Percentiles rank a stretch among this genome's conserved stretches.
These are phyloP conservation scores for Paraconiothyrium brasiliense DNA, from an alignment of 2,329 filamentous ascomycete genomes.

Conservation along the genomic window DNA sequence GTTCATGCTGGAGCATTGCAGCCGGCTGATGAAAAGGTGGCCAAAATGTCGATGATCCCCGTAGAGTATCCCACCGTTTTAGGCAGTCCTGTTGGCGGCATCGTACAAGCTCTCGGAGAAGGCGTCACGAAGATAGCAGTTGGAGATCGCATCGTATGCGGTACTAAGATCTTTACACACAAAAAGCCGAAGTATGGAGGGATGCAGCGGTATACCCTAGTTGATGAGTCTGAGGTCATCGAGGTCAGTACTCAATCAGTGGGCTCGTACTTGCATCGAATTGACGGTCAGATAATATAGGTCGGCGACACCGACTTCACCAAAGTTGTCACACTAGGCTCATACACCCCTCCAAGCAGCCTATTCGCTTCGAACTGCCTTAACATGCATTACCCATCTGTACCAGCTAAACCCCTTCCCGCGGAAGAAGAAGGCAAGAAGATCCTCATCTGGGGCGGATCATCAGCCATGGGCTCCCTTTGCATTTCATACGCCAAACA, in stretches of 20 bases:
- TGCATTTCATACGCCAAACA: slow-evolving; percentile 38
- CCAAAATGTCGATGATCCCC: slow-evolving; percentile 26
- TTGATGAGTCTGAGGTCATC: slow-evolving; percentile 29
- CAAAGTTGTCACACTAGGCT: slow-evolving; percentile 32
- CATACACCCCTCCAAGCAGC: slow-evolving; percentile 37
- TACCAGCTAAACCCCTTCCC: slow-evolving; percentile 26
- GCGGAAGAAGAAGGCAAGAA: slow-evolving; percentile 36
- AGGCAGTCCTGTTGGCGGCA: slow-evolving; percentile 40
- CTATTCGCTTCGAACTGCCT: slow-evolving; percentile 25
- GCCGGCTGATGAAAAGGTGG: slow-evolving; percentile 41
- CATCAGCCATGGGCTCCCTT: slow-evolving; percentile 50
- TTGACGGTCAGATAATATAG: slow-evolving; percentile 24
- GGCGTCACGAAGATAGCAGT: slow-evolving; percentile 38
- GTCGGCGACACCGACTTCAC: slow-evolving; percentile 34
- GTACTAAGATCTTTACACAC: slow-evolving; percentile 29
- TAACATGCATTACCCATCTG: slow-evolving; percentile 26
- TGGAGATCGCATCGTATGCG: slow-evolving; percentile 46
- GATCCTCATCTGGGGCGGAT: slow-evolving; percentile 54
- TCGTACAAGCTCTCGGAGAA: slow-evolving; percentile 43
- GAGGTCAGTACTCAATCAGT: slow-evolving; percentile 19
- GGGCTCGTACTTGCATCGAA: neutral
- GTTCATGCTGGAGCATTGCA: slow-evolving; percentile 36
- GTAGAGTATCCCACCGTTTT: slow-evolving; percentile 40
- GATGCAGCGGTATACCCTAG: slow-evolving; percentile 27
- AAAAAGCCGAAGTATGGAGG: slow-evolving; percentile 34